Evolutionary conservation across 2,329 filamentous ascomycete species (phyloP), one percentile per base, ranked within the genome.

Genomic region (Cladosporium austrohemisphaericum): DNA sequence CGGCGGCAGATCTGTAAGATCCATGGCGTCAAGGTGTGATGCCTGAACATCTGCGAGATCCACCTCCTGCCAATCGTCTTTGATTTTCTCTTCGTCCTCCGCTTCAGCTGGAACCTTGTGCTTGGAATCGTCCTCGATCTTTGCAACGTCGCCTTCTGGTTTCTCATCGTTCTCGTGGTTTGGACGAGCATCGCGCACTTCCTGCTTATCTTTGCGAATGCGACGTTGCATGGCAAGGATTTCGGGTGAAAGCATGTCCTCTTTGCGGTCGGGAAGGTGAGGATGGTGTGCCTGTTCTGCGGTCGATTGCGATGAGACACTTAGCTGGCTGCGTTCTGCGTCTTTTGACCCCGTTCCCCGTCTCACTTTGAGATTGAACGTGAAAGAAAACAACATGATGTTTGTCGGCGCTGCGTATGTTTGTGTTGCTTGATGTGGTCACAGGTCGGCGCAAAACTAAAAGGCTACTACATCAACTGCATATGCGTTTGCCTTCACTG

Each of bases 171-270:
- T 40, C n/a, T 13, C 37, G 19, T 22, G 20, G 18, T 8, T 11
- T 3, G 9, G 10, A 9, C 4, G 23, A 22, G 16, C 26, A 14
- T 22, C 5, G 31, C 9, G 9, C 10, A 20, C 19, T 25, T 38
- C 25, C 3, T 10, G 33, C 25, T 29, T 47, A 4, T 37, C 26
- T 20, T 29, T 19, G 7, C 44, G 32, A 2, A 47, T 20, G 10
- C 44, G 23, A 22, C 44, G 44, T 13, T 47, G 44, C 18, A 47
- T 23, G 11, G 44, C 44, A 14, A 38, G 23, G 10, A 23, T 18
- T 13, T 31, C 44, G n/a, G 33, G 32, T 7, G 44, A 47, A 16
- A 38, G 25, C 13, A 13, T 11, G 1, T 25, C n/a, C n/a, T 35
- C 31, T 3, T 8, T 28, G 3, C 10, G n/a, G 13, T 35, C 38